Percentiles rank a stretch among this genome's conserved stretches.
These are phyloP conservation scores for Saitoella complicata DNA, from an alignment of 805 yeast species.

Conservation along the genomic window DNA sequence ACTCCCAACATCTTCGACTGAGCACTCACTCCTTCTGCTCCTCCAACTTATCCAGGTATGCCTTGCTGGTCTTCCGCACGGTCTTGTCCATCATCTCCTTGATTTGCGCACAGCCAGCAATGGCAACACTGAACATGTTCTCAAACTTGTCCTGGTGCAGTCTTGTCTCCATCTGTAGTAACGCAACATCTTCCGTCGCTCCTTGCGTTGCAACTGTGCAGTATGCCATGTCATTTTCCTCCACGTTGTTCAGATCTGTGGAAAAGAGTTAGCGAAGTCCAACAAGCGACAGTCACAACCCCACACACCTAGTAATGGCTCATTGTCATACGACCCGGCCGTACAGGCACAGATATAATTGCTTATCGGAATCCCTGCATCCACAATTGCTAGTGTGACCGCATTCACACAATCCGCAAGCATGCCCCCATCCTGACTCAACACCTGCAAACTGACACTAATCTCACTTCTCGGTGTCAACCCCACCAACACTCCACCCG, in stretches of 20 bases:
- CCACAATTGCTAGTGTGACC: constrained; percentile 73
- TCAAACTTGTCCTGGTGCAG: constrained; percentile 71
- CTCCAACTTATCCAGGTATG: too few relatives aligned
- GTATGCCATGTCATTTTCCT: constrained; percentile 68
- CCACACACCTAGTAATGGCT: constrained; percentile 43
- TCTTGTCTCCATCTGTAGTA: constrained; percentile 64
- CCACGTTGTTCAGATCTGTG: constrained; percentile 64
- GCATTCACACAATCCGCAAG: constrained; percentile 70
- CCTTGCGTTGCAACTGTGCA: constrained; percentile 79
- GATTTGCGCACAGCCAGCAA: constrained; percentile 72
- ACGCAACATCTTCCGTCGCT: constrained; percentile 56
- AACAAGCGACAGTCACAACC: background rate
- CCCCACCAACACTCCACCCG: constrained; percentile 49
- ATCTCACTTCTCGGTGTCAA: constrained; percentile 73
- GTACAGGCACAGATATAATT: constrained; percentile 73
- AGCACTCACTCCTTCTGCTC: too few relatives aligned
- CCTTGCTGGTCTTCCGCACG: constrained; percentile 59
- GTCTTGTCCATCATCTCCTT: constrained; percentile 75
- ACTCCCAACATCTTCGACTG: too few relatives aligned
- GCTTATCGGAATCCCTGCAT: constrained; percentile 88
- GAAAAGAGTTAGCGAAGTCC: background rate
- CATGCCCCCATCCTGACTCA: constrained; percentile 83
- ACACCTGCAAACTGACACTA: constrained; percentile 55
- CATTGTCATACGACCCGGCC: constrained; percentile 64
- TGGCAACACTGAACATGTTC: constrained; percentile 58